A percentile compares a stretch with the other conserved stretches of the same genome.
Evolutionary conservation across 192 early-diverging fungal genomes (phyloP).

Genomic region (Backusella australiensis): DNA sequence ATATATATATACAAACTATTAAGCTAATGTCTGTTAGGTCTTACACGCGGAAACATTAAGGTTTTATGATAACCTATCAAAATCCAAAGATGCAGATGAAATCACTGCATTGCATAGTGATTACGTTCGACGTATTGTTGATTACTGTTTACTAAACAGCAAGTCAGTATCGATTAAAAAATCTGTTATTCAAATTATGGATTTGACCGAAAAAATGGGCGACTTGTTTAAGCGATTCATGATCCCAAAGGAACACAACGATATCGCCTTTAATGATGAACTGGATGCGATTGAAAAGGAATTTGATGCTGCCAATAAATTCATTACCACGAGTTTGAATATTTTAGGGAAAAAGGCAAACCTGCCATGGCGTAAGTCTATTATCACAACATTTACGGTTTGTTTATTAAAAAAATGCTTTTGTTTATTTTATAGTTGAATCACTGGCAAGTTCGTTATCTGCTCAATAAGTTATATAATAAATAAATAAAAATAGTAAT

Average conservation of each 20-base stretch:
- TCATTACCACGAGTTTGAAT: slow-evolving; percentile 32
- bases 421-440: background rate
- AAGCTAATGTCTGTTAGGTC: slow-evolving; percentile 23
- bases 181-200: slow-evolving; percentile 26
- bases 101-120: slow-evolving; percentile 31
- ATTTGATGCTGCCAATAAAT: slow-evolving; percentile 25
- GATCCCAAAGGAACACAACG: background rate
- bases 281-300: slow-evolving; percentile 20
- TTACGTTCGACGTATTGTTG: slow-evolving; percentile 30
- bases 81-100: slow-evolving; percentile 36
- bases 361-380: slow-evolving; percentile 31
- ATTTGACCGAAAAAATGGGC: slow-evolving; percentile 17
- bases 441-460: slow-evolving; percentile 1
- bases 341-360: slow-evolving; percentile 31
- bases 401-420: background rate
- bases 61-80: slow-evolving; percentile 25
- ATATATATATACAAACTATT: background rate
- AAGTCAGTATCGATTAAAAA: slow-evolving; percentile 19
- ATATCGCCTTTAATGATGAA: background rate
- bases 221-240: slow-evolving; percentile 9
- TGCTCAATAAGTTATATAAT: background rate
- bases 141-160: slow-evolving; percentile 38
- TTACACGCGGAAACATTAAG: slow-evolving; percentile 36
- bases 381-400: background rate
- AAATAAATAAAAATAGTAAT: background rate